Evolutionary conservation across 106 monocot genomes (phyloP).

Genomic region (Allium cepa): DNA sequence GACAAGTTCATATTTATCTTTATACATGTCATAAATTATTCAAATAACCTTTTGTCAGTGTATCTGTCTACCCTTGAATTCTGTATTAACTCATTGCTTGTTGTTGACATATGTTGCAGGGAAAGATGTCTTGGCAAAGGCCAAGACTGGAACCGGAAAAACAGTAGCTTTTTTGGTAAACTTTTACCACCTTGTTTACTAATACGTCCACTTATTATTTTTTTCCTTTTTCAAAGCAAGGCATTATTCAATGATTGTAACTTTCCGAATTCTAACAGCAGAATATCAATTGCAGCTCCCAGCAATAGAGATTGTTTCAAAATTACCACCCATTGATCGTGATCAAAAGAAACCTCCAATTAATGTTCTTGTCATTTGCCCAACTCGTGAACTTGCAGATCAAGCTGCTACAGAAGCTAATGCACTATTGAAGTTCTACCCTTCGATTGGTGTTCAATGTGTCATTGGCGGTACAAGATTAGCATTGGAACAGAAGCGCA

Average conservation of each 20-base stretch:
- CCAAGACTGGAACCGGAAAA: conserved; percentile 94
- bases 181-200: too few species aligned
- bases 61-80: too few species aligned
- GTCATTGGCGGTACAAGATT: conserved; percentile 95
- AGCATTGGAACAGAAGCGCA: conserved; percentile 80
- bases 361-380: conserved; percentile 86
- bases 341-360: conserved; percentile 75
- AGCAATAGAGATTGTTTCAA: conserved; percentile 79
- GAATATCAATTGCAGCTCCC: conserved; percentile 54
- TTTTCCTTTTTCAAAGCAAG: background rate
- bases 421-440: conserved; percentile 66
- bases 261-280: background rate
- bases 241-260: background rate
- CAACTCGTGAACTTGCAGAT: conserved; percentile 93
- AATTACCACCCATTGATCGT: conserved; percentile 62
- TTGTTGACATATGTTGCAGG: conserved; percentile 32
- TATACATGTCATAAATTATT: too few species aligned
- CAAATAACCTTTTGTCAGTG: too few species aligned
- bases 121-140: conserved; percentile 69
- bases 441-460: conserved; percentile 81
- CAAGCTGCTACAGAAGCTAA: conserved; percentile 80
- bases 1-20: too few species aligned
- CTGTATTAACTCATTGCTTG: background rate
- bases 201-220: too few species aligned
- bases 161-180: conserved; percentile 92